Base-by-base conservation (phyloP, 1,284 basidiomycete genomes). In the Apiotrichum domesticum region DNA sequence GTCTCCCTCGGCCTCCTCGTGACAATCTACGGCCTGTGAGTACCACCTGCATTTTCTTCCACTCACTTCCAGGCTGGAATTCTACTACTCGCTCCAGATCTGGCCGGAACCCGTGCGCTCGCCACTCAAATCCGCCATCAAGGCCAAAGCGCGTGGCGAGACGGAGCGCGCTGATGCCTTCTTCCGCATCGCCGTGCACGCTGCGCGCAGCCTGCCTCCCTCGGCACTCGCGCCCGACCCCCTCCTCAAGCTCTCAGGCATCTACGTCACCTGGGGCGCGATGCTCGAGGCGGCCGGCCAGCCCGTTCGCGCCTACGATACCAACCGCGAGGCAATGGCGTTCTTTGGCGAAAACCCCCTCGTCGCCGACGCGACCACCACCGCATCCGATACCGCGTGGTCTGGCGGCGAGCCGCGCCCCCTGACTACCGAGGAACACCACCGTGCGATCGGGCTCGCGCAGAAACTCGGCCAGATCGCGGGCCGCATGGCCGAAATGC, bases 1-100 rank as follows among this genome's bases (percentile, higher is more conserved):
- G 71, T 68, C 7, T 65, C 70, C 15, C 41, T 73, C 10, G 74
- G 73, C 11, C 57, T 76, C 14, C 63, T 77, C 7, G 66, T 74
- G 3, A 76, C 75, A 1, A 75, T 71, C 34, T 77, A 77, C 59
- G 73, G 72, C 11, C 51, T 76, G 75, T 75, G 58, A 61, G 75
- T 68, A 3, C 10, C 3, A 21, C 1, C 15, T 9, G 13, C 14
- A 15, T 13, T 6, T 4, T 29, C 43, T 6, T 29, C 32, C 39
- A 51, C 6, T n/a, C 34, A n/a, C 3, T 15, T 11, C 29, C 32
- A 77, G 75, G 7, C 61, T 77, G 6, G 75, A 77, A 49, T 77
- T 69, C 64, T 76, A 75, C 59, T 70, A 67, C 48, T 68, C 73
- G 10, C 64, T 76, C 3, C 63, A 66, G 14, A 70, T 69, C 34